phyloP scores from a whole-genome alignment of 768 basidiomycete genomes.

The Russula sp. region DNA sequence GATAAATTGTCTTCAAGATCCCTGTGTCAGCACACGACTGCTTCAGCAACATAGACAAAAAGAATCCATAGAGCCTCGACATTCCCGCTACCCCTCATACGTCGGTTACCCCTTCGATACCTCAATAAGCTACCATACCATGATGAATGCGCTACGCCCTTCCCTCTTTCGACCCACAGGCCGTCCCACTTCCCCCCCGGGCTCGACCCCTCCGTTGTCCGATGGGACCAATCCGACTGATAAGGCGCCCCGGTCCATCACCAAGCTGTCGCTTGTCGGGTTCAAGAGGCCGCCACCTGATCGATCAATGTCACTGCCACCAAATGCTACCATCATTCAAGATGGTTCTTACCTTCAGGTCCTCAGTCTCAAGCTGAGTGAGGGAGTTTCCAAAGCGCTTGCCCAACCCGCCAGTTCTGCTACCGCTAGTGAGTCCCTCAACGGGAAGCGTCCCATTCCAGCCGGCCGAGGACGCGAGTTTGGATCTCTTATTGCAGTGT shows the following conservation, averaged over 20 bases:
- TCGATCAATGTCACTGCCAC: constrained; percentile 28
- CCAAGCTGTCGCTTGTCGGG: constrained; percentile 50
- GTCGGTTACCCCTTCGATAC: constrained; percentile 10
- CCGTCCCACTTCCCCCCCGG: constrained; percentile 54
- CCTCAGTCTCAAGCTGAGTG: constrained; percentile 68
- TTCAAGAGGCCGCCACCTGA: constrained; percentile 53
- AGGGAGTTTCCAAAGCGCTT: constrained; percentile 72
- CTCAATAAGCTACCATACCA: constrained; percentile 26
- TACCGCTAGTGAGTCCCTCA: constrained; percentile 43
- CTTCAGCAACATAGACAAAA: constrained; percentile 26
- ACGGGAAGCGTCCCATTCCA: constrained; percentile 68
- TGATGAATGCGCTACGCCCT: constrained; percentile 62
- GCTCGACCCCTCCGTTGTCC: constrained; percentile 27
- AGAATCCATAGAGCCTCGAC: constrained; percentile 14
- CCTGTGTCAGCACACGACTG: constrained; percentile 38
- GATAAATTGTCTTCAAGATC: constrained; percentile 32
- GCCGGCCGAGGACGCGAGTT: constrained; percentile 60
- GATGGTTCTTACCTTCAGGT: constrained; percentile 78
- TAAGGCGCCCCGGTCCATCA: constrained; percentile 42
- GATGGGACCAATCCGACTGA: constrained; percentile 38
- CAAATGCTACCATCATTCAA: constrained; percentile 46
- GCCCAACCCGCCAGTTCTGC: constrained; percentile 54
- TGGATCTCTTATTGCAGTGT: constrained; percentile 66
- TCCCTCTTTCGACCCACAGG: constrained; percentile 59
- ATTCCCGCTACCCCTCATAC: constrained; percentile 23